phyloP scores from a whole-genome alignment of 169 alveolate genomes.

The Plasmodium relictum region DNA sequence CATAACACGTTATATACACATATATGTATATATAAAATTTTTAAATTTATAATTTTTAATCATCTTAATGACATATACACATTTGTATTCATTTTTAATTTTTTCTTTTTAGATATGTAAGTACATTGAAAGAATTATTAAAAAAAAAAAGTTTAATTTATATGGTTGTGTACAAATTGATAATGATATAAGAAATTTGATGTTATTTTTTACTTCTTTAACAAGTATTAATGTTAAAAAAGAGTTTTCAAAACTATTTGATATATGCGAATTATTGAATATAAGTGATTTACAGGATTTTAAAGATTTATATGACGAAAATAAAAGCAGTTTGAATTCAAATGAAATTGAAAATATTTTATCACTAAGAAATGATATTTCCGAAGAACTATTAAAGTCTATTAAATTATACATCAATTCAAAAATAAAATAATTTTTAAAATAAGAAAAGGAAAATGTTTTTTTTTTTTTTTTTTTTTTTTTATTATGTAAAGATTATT shows the following conservation, averaged over 20 bases:
- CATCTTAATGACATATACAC: neutral
- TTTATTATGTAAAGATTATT: neutral
- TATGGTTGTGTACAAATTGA: slow-evolving; percentile 75
- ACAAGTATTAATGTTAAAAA: slow-evolving; percentile 61
- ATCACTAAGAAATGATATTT: slow-evolving; percentile 47
- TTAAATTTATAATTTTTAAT: too few relatives aligned
- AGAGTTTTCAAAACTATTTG: slow-evolving; percentile 54
- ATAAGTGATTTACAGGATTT: slow-evolving; percentile 70
- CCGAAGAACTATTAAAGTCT: slow-evolving; percentile 32
- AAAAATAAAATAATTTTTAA: slow-evolving; percentile 7
- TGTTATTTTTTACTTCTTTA: slow-evolving; percentile 70
- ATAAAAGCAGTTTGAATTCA: slow-evolving; percentile 36
- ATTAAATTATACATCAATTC: slow-evolving; percentile 39
- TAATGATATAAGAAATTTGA: slow-evolving; percentile 66
- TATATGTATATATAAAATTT: neutral
- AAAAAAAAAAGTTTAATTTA: slow-evolving; percentile 50
- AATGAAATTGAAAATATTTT: slow-evolving; percentile 44
- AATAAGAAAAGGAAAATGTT: neutral
- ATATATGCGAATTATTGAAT: slow-evolving; percentile 56
- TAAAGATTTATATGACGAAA: slow-evolving; percentile 72
- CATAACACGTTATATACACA: neutral
- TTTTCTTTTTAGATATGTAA: slow-evolving; percentile 46
- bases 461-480: neutral
- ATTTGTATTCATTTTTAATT: neutral
- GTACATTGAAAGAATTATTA: slow-evolving; percentile 64